Evolutionary conservation across 148 eudicot genomes (phyloP), one percentile per base, ranked within the genome.

Genomic region (Euryodendron excelsum): DNA sequence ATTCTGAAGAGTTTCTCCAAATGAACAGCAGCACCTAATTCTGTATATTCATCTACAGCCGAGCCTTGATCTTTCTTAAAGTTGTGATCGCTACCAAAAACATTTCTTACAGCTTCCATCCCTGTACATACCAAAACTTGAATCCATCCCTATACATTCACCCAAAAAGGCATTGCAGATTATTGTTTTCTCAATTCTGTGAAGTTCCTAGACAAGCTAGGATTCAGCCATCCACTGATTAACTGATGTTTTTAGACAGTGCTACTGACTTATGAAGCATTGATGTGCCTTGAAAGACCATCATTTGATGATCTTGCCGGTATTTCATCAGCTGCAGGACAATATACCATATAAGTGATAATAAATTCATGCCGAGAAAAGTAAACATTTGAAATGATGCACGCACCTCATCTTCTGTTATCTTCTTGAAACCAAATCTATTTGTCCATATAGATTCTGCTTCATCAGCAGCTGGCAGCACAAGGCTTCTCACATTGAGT

Each of bases 391-490:
- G 6, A 60, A 70, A 12, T 20, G 23, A 12, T 20, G 23, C 7
- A 68, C 83, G 50, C 25, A 92, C 98, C 92, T 93, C 78, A 7
- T 84, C 89, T 13, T 69, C 56, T 0, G 77, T 55, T 23, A 91
- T 87, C 70, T 72, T 89, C 33, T 60, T 80, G 79, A 93, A 95
- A 39, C 96, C 93, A 73, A 93, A 93, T 77, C 80, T 96, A 78
- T 82, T 86, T 13, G 73, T 86, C 99, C 98, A 93, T 47, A 96
- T 47, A 28, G 93, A 85, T 74, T 80, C 87, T 2, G 92, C 91
- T 79, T 92, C 98, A 64, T 86, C 89, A 52, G 97, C 98, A 82
- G 99, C 90, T 23, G 99, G 98, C 31, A 93, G 88, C 80, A 92
- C 86, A 64, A 96, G 78, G 64, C 63, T 73, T 70, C 84, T 88